These are phyloP conservation scores for Nidularia sp. DNA, from an alignment of 768 basidiomycete genomes.

Conservation along the genomic window DNA sequence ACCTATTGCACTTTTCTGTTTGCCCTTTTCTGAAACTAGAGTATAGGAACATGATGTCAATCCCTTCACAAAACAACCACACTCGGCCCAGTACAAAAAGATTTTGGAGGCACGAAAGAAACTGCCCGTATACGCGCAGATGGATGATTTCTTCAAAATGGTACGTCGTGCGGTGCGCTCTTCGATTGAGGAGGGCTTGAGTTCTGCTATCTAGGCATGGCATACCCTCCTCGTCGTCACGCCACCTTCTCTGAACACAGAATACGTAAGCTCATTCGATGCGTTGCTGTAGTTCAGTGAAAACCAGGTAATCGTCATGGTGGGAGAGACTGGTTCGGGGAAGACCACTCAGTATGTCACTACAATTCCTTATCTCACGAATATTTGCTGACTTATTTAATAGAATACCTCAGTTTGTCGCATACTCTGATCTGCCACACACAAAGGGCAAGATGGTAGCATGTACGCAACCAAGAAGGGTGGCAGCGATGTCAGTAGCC, in stretches of 20 bases:
- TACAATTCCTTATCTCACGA: background rate
- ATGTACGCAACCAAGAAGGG: slow-evolving; percentile 94
- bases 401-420: slow-evolving; percentile 96
- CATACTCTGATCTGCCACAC: slow-evolving; percentile 90
- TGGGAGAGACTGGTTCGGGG: slow-evolving; percentile 93
- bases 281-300: slow-evolving; percentile 49
- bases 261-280: slow-evolving; percentile 15
- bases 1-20: background rate
- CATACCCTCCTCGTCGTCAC: slow-evolving; percentile 23
- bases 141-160: slow-evolving; percentile 89
- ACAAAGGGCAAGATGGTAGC: slow-evolving; percentile 88
- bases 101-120: slow-evolving; percentile 83
- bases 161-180: slow-evolving; percentile 40
- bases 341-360: slow-evolving; percentile 88
- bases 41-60: slow-evolving; percentile 74
- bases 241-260: slow-evolving; percentile 3
- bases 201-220: slow-evolving; percentile 37
- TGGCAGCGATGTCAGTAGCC: slow-evolving; percentile 97
- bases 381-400: slow-evolving; percentile 9
- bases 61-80: slow-evolving; percentile 82
- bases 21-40: background rate
- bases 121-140: slow-evolving; percentile 87
- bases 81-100: slow-evolving; percentile 76
- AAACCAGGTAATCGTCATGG: slow-evolving; percentile 87
- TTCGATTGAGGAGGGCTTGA: slow-evolving; percentile 15